phyloP scores from a whole-genome alignment of 345 rosid genomes.

The Populus tremula region DNA sequence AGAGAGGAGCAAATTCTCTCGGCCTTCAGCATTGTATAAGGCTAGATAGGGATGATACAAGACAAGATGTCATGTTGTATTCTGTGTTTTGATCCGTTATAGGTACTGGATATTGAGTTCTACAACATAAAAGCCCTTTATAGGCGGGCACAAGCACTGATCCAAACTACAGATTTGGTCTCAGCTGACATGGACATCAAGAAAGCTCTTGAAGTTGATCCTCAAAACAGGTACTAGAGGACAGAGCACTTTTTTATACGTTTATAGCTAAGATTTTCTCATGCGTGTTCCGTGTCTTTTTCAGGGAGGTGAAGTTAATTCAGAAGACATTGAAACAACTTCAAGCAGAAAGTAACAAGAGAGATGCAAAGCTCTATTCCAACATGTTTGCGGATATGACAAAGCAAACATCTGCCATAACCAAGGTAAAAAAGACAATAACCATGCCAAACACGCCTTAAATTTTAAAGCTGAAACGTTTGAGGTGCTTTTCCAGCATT shows the following conservation, averaged over 20 bases:
- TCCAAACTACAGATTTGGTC: slow-evolving; percentile 43
- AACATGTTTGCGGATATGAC: slow-evolving; percentile 47
- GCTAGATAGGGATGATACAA: no score
- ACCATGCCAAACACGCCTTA: neutral
- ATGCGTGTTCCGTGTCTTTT: neutral
- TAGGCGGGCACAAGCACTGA: slow-evolving; percentile 60
- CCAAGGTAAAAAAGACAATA: slow-evolving; percentile 31
- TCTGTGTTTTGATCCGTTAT: slow-evolving; percentile 9
- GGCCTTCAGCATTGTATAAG: no score
- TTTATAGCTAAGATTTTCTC: neutral
- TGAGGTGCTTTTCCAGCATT: neutral
- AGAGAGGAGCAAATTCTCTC: no score
- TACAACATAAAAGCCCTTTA: slow-evolving; percentile 56
- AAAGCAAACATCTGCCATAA: slow-evolving; percentile 18
- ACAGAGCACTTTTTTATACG: neutral
- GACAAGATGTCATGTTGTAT: neutral
- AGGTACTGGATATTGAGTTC: slow-evolving; percentile 53
- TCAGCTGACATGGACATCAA: slow-evolving; percentile 50
- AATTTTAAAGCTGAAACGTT: neutral
- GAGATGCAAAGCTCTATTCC: slow-evolving; percentile 47
- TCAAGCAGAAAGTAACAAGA: slow-evolving; percentile 48
- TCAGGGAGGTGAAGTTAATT: slow-evolving; percentile 53
- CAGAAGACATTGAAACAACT: slow-evolving; percentile 43
- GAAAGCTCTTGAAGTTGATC: slow-evolving; percentile 55
- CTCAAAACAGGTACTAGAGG: slow-evolving; percentile 42